Percentiles rank a stretch among this genome's conserved stretches.
These are phyloP conservation scores for Colletotrichum sp. DNA, from an alignment of 2,329 filamentous ascomycete species.

Conservation along the genomic window DNA sequence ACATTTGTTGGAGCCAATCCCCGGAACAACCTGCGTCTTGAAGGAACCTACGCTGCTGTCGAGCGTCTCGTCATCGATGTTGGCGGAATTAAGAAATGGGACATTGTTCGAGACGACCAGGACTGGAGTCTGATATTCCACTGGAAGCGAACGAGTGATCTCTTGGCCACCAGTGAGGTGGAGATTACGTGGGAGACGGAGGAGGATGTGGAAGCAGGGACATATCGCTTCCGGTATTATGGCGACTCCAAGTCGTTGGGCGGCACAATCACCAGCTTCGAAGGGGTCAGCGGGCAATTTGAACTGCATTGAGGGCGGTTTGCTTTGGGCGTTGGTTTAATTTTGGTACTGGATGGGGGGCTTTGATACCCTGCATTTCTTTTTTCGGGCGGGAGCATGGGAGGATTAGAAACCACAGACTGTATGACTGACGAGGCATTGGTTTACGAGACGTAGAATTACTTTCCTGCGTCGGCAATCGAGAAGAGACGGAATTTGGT, in stretches of 20 bases:
- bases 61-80: slow-evolving; percentile 58
- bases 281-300: slow-evolving; percentile 67
- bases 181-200: slow-evolving; percentile 81
- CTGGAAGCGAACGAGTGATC: slow-evolving; percentile 75
- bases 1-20: slow-evolving; percentile 88
- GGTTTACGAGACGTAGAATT: background rate
- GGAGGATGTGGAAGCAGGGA: slow-evolving; percentile 59
- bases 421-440: background rate
- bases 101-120: slow-evolving; percentile 70
- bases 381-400: background rate
- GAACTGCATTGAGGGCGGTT: slow-evolving; percentile 1
- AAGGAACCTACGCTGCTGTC: slow-evolving; percentile 77
- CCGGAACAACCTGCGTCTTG: slow-evolving; percentile 81
- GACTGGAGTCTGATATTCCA: slow-evolving; percentile 85
- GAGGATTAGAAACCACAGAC: background rate
- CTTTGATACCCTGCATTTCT: background rate
- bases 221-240: slow-evolving; percentile 80
- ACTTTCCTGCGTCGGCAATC: background rate
- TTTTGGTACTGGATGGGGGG: background rate
- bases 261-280: slow-evolving; percentile 70
- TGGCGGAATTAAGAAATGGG: slow-evolving; percentile 55
- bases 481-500: background rate
- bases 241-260: slow-evolving; percentile 75
- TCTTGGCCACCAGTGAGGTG: slow-evolving; percentile 78
- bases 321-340: background rate